These are phyloP conservation scores for Blastobotrys raffinosifermentans DNA, from an alignment of 1,139 yeast genomes.

Conservation along the genomic window DNA sequence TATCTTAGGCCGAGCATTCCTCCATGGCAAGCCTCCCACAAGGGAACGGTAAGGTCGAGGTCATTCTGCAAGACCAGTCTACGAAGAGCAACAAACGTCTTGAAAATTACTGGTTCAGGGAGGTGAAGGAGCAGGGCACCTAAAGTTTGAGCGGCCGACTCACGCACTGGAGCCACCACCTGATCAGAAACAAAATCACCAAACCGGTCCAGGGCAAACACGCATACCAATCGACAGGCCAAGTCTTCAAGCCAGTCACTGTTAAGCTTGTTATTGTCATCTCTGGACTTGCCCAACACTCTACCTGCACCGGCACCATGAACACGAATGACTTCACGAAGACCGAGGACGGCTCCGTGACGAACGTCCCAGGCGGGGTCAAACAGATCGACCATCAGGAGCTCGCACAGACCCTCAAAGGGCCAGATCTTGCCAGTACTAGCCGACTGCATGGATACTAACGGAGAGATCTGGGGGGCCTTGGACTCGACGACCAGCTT, in stretches of 20 bases:
- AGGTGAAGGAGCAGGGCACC: constrained; percentile 83
- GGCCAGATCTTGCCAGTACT: constrained; percentile 87
- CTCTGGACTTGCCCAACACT: constrained; percentile 52
- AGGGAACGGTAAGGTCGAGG: constrained; percentile 38
- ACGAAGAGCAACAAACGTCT: constrained; percentile 61
- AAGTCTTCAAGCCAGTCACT: constrained; percentile 75
- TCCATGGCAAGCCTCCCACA: constrained; percentile 99
- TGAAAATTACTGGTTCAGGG: constrained; percentile 45
- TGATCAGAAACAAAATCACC: constrained; percentile 98
- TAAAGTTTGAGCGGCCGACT: constrained; percentile 89
- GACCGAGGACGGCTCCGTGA: constrained; percentile 93
- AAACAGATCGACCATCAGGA: constrained; percentile 71
- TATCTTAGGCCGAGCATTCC: constrained; percentile 93
- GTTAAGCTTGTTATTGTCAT: constrained; percentile 63
- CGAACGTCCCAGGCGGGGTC: constrained; percentile 91
- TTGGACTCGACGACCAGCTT: constrained; percentile 80
- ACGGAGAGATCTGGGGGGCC: constrained; percentile 60
- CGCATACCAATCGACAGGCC: constrained; percentile 76
- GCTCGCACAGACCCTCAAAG: constrained; percentile 92
- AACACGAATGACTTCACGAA: constrained; percentile 76
- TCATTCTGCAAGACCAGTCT: constrained; percentile 65
- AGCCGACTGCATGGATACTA: constrained; percentile 68
- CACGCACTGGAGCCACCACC: constrained; percentile 97
- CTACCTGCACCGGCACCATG: constrained; percentile 90
- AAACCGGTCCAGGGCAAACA: constrained; percentile 89